These are phyloP conservation scores for Coffea eugenioides DNA, from an alignment of 257 asterid genomes.

Conservation along the genomic window DNA sequence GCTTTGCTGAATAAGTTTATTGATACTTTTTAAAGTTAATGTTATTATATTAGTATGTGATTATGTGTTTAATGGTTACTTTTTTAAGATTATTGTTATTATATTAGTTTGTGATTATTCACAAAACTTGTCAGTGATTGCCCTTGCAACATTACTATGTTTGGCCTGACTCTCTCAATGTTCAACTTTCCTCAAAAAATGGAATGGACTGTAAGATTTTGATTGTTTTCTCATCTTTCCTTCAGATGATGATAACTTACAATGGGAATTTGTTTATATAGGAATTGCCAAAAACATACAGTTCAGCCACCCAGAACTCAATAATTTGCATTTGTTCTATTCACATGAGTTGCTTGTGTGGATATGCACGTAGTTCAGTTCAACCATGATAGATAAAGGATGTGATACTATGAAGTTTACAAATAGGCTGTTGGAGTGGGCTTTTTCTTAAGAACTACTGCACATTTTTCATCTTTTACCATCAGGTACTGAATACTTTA, in stretches of 20 bases:
- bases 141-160: background rate
- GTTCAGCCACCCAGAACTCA: background rate
- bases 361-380: background rate
- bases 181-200: background rate
- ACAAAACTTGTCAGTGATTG: background rate
- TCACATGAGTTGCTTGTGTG: background rate
- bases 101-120: background rate
- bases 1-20: too few species aligned
- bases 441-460: slow-evolving; percentile 85
- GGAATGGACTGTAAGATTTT: background rate
- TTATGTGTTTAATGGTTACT: too few species aligned
- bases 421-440: slow-evolving; percentile 94
- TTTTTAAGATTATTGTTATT: background rate
- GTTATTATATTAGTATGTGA: too few species aligned
- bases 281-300: background rate
- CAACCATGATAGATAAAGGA: slow-evolving; percentile 6
- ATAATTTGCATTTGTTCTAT: background rate
- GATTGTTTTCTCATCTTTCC: background rate
- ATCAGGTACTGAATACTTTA: slow-evolving; percentile 49
- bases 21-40: too few species aligned
- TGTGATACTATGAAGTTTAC: slow-evolving; percentile 22
- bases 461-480: slow-evolving; percentile 90
- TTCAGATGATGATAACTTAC: background rate
- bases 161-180: background rate
- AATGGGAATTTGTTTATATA: background rate